Conservation (phyloP, 257 asterid species). For the Solanum chiquidenum region DNA sequence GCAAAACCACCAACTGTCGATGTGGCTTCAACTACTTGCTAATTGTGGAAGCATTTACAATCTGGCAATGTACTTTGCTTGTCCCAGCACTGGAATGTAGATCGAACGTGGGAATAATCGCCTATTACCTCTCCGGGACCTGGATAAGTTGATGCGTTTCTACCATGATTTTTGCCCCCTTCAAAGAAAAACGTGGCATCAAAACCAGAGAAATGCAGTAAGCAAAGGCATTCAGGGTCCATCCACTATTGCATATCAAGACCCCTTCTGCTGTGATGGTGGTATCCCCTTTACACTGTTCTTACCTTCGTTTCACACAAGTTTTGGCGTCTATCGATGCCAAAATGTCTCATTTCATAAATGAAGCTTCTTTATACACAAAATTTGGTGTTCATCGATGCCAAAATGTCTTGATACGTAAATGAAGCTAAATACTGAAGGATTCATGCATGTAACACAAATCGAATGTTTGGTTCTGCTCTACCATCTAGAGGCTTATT, state of each 20-base stretch:
- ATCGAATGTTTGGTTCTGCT: not conserved
- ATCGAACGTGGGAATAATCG: not conserved
- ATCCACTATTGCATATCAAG: not conserved
- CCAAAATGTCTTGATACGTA: not conserved
- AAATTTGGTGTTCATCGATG: not conserved
- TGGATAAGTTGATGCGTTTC: not conserved
- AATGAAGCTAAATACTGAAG: not conserved
- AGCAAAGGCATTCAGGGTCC: not conserved
- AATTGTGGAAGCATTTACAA: not conserved
- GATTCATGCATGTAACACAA: not conserved
- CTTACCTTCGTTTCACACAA: not conserved
- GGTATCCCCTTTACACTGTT: not conserved
- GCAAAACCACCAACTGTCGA: not conserved
- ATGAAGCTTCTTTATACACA: not conserved
- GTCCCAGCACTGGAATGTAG: not conserved
- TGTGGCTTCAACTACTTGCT: conserved; percentile 4
- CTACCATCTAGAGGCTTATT: not conserved
- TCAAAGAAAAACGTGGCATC: not conserved
- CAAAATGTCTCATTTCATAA: not conserved
- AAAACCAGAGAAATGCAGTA: not conserved
- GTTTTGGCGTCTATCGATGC: not conserved
- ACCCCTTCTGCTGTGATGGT: not conserved
- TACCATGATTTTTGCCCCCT: not conserved
- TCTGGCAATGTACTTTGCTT: not conserved
- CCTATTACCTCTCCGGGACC: not conserved